These are phyloP conservation scores for Mediolabrus comicus DNA, from an alignment of 108 stramenopile genomes.

Conservation along the genomic window DNA sequence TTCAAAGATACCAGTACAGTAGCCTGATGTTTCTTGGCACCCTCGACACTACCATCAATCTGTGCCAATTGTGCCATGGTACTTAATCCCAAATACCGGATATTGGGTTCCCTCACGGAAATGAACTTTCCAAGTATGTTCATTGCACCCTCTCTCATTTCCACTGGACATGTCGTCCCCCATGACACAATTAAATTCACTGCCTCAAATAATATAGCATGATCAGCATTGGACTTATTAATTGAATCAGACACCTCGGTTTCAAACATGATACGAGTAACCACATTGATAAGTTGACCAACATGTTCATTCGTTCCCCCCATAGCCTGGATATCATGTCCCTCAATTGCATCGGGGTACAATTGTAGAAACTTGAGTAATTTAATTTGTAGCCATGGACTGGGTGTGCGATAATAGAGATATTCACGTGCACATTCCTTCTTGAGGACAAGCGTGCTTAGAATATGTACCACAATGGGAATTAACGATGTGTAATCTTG, in stretches of 20 bases:
- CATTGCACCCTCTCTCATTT: slow-evolving; percentile 87
- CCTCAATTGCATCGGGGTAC: slow-evolving; percentile 74
- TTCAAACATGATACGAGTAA: slow-evolving; percentile 87
- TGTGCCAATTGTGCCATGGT: slow-evolving; percentile 95
- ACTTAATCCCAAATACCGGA: slow-evolving; percentile 94
- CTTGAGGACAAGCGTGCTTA: slow-evolving; percentile 87
- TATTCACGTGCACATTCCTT: slow-evolving; percentile 87
- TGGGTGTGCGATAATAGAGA: slow-evolving; percentile 94
- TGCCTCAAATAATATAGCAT: slow-evolving; percentile 95
- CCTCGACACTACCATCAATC: slow-evolving; percentile 82
- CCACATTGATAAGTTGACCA: slow-evolving; percentile 77
- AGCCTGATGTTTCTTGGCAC: slow-evolving; percentile 88
- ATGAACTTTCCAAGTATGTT: slow-evolving; percentile 94
- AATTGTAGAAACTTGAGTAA: slow-evolving; percentile 92
- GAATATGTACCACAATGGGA: slow-evolving; percentile 89
- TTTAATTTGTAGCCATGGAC: slow-evolving; percentile 96
- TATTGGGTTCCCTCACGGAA: slow-evolving; percentile 92
- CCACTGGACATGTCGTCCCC: slow-evolving; percentile 73
- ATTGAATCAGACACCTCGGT: slow-evolving; percentile 93
- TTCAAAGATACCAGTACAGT: slow-evolving; percentile 92
- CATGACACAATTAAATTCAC: slow-evolving; percentile 92
- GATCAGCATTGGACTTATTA: slow-evolving; percentile 97
- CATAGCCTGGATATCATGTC: slow-evolving; percentile 41
- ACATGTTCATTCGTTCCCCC: slow-evolving; percentile 63
- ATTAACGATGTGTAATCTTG: slow-evolving; percentile 84